Evolutionary conservation across 2,329 filamentous ascomycete species (phyloP).

Genomic region (Penicillium glabrum): DNA sequence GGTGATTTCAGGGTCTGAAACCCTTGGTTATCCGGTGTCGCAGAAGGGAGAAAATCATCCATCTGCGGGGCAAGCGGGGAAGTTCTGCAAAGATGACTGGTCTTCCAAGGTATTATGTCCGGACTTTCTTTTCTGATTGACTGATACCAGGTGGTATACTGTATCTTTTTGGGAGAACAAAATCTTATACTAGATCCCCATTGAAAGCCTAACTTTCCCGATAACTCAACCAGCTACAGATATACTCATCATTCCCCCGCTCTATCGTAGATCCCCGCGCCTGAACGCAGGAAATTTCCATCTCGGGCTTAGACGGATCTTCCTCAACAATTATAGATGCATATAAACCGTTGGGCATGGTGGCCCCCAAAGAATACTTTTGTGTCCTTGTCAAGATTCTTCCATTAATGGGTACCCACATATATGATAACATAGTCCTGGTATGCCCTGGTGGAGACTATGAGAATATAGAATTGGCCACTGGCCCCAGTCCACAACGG

Average conservation of each 20-base stretch:
- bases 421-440: not conserved
- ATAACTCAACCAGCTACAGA: not conserved
- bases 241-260: not conserved
- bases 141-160: not conserved
- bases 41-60: constrained; percentile 1
- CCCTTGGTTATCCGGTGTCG: not conserved
- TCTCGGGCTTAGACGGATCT: not conserved
- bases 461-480: not conserved
- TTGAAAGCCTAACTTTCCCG: not conserved
- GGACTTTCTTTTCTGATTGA: not conserved
- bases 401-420: not conserved
- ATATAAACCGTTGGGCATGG: not conserved
- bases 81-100: not conserved
- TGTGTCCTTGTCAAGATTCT: not conserved
- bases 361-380: not conserved
- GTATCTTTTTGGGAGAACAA: not conserved
- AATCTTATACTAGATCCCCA: not conserved
- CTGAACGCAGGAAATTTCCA: not conserved
- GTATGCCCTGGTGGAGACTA: not conserved
- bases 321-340: not conserved
- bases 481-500: not conserved
- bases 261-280: not conserved
- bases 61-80: constrained; percentile 5
- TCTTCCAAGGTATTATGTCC: not conserved
- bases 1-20: not conserved